Evolutionary conservation across 2,329 filamentous ascomycete genomes (phyloP).

Genomic region (Penicillium sp.): DNA sequence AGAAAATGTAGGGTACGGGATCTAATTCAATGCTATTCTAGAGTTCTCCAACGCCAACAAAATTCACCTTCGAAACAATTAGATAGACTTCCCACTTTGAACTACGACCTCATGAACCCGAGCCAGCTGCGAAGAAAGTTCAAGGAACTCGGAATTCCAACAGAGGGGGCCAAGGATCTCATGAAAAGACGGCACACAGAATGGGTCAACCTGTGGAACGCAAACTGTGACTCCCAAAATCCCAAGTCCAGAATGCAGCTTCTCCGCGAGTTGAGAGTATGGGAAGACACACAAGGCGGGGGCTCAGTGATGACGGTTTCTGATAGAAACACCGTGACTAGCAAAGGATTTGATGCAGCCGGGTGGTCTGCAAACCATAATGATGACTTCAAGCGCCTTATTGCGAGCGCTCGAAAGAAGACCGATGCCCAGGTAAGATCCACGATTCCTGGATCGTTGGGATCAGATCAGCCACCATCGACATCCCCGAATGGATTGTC

Average conservation of each 20-base stretch:
- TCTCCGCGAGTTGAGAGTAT: slow-evolving; percentile 74
- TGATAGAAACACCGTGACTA: slow-evolving; percentile 59
- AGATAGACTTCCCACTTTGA: slow-evolving; percentile 75
- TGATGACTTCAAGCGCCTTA: slow-evolving; percentile 73
- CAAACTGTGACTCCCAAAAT: slow-evolving; percentile 82
- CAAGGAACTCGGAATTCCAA: slow-evolving; percentile 73
- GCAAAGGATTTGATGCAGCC: slow-evolving; percentile 82
- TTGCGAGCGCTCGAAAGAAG: slow-evolving; percentile 70
- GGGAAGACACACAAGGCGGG: slow-evolving; percentile 81
- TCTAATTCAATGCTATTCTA: slow-evolving; percentile 22
- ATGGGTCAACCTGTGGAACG: slow-evolving; percentile 95
- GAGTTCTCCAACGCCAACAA: slow-evolving; percentile 22
- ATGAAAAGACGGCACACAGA: slow-evolving; percentile 82
- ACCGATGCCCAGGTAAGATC: slow-evolving; percentile 29
- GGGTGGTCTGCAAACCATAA: slow-evolving; percentile 75
- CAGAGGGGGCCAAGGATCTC: slow-evolving; percentile 65
- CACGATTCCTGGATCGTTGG: slow-evolving; percentile 25
- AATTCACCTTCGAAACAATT: slow-evolving; percentile 39
- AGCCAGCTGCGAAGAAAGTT: slow-evolving; percentile 76
- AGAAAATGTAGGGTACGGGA: not conserved
- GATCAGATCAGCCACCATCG: not conserved
- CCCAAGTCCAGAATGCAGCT: slow-evolving; percentile 72
- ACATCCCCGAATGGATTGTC: not conserved
- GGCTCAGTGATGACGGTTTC: slow-evolving; percentile 41
- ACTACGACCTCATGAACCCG: slow-evolving; percentile 86